A percentile compares a stretch with the other conserved stretches of the same genome.
Conservation (phyloP, 176 grass and related monocot genomes). For the Thalia dealbata region DNA sequence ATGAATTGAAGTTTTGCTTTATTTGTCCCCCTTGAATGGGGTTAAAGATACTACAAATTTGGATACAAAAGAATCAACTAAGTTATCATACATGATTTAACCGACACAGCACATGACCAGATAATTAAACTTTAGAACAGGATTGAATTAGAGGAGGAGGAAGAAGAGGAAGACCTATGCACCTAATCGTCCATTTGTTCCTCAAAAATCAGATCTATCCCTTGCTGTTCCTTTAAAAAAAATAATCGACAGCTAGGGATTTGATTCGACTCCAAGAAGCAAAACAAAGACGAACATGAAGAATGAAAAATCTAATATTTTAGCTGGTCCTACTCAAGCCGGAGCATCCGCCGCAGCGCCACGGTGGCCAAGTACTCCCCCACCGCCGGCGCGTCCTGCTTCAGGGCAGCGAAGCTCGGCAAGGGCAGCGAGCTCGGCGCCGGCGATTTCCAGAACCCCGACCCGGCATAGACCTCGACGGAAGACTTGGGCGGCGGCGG, state of each 20-base stretch:
- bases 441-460: conserved; percentile 45
- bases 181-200: background rate
- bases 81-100: too few species aligned
- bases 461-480: conserved; percentile 40
- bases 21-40: too few species aligned
- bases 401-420: conserved; percentile 29
- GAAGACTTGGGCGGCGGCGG: too few species aligned
- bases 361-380: conserved; percentile 14
- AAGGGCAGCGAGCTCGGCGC: conserved; percentile 44
- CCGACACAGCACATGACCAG: too few species aligned
- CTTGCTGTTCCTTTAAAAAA: background rate
- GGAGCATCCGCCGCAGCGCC: conserved; percentile 34
- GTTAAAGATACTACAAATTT: too few species aligned
- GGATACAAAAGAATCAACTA: too few species aligned
- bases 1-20: too few species aligned
- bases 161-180: background rate
- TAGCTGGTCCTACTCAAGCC: conserved; percentile 1
- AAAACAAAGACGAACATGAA: background rate
- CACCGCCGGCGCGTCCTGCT: background rate
- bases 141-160: background rate
- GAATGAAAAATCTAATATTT: background rate
- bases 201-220: background rate
- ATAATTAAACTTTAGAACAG: too few species aligned
- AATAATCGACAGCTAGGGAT: background rate
- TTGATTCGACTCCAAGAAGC: background rate